Evolutionary conservation across 164 flowering plant genomes (phyloP), one percentile per base, ranked within the genome.

Genomic region (Amborella trichopoda): DNA sequence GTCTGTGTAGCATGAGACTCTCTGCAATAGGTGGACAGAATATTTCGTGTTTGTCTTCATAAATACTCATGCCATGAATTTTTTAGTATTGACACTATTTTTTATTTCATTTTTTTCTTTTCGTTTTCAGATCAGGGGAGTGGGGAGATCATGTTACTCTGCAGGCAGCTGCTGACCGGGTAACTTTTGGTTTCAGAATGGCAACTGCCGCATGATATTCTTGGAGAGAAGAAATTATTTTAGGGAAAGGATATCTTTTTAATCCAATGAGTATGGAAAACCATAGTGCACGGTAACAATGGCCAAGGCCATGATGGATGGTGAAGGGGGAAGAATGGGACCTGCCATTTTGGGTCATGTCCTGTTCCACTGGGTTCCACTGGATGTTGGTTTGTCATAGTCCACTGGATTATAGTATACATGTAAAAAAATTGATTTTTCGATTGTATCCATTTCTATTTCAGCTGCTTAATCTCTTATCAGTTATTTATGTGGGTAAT

Each of bases 81-180:
- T 30, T 30, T 30, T 30, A 30, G 14, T 1, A 14, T 30, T 8
- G 34, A 8, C 14, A 8, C 14, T 30, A 9, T 30, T 30, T 30
- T 8, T 30, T 30, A 9, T 8, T 30, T 30, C 34, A 8, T 14
- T 8, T 30, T 30, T 8, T 30, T 30, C 14, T 30, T 8, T 14
- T 30, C 11, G 34, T 30, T 9, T 52, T 30, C 49, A 89, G 97
- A 71, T 63, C 74, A 46, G 97, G 97, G 13, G 97, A 84, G 54
- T 88, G 97, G 97, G 97, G 97, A 65, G 97, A 88, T 67, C 97
- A 88, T 68, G 65, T 89, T 38, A 89, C 95, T 48, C 71, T 89
- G 30, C 97, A 89, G 66, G 97, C 95, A 50, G 97, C 97, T 64
- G 97, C 97, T 19, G 97, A 89, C 48, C 62, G 69, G 60, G 97